Evolutionary conservation across 2,329 filamentous ascomycete species (phyloP).

Genomic region (Claviceps digitariae): DNA sequence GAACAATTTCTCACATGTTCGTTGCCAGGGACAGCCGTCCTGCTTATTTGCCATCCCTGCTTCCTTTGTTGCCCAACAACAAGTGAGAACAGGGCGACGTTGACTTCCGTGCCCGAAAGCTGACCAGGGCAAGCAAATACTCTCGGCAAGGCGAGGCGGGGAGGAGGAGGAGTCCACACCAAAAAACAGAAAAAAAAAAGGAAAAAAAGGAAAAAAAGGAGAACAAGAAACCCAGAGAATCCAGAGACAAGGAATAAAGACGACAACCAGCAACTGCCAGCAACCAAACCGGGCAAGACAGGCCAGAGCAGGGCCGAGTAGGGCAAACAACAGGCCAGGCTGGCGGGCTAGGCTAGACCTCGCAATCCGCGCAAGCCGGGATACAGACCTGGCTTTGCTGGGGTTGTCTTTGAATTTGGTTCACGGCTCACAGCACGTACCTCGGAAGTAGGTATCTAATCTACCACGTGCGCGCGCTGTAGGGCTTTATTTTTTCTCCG

Average conservation of each 20-base stretch:
- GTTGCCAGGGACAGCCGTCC: not conserved
- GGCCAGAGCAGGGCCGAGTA: no score
- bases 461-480: not conserved
- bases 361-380: not conserved
- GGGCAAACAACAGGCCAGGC: not conserved
- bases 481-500: not conserved
- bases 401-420: no score
- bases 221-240: no score
- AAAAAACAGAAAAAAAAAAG: not conserved
- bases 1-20: not conserved
- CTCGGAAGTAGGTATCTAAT: not conserved
- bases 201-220: not conserved
- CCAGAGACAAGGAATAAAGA: no score
- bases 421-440: no score
- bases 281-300: not conserved
- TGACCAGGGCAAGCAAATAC: not conserved
- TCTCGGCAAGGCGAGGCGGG: not conserved
- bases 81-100: not conserved
- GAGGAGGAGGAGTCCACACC: no score
- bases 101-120: not conserved
- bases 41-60: constrained; percentile 4
- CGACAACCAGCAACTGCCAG: not conserved
- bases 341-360: not conserved
- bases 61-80: constrained; percentile 4
- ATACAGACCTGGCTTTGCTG: not conserved